Evolutionary conservation across 2,329 filamentous ascomycete genomes (phyloP).

Genomic region (Aspergillus jensenii): DNA sequence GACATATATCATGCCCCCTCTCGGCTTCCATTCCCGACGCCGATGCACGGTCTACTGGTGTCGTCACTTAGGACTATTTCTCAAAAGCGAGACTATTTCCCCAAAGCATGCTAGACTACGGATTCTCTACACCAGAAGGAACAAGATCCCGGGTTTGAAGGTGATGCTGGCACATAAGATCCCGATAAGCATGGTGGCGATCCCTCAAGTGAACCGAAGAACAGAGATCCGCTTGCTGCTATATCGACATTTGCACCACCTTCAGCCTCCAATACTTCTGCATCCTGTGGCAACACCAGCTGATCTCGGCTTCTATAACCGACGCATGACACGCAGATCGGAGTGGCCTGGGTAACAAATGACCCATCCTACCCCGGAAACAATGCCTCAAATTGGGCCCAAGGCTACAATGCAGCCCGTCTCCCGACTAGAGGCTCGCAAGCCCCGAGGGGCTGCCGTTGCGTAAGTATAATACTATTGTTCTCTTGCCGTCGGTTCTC

Average conservation of each 20-base stretch:
- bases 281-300: neutral
- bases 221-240: neutral
- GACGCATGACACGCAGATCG: neutral
- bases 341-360: neutral
- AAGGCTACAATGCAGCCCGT: neutral
- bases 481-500: neutral
- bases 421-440: neutral
- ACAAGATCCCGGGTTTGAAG: no score
- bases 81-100: no score
- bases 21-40: no score
- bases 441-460: neutral
- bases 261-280: neutral
- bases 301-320: neutral
- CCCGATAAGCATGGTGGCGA: no score
- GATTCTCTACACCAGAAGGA: no score
- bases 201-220: neutral
- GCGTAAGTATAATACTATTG: neutral
- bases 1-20: neutral
- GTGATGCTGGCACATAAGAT: no score
- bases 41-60: no score
- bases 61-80: no score
- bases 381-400: no score
- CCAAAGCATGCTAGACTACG: no score
- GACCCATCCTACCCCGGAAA: no score
- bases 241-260: neutral